phyloP scores from a whole-genome alignment of 2,329 filamentous ascomycete genomes.

The Cercospora sojina region DNA sequence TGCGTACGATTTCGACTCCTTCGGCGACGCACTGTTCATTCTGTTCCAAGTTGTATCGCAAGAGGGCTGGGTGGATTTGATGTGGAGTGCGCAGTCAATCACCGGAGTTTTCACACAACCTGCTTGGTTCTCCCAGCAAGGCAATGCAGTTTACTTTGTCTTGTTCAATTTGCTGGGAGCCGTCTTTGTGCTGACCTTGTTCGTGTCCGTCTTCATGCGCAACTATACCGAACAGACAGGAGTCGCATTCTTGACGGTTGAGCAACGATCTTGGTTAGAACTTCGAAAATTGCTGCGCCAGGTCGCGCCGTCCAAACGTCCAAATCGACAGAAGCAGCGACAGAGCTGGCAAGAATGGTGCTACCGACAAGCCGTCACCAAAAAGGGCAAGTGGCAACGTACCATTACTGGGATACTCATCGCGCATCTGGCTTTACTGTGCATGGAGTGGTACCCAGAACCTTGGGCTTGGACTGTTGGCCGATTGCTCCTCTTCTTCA shows the following conservation, averaged over 20 bases:
- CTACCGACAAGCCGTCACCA: slow-evolving; percentile 89
- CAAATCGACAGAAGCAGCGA: slow-evolving; percentile 71
- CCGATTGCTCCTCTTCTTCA: slow-evolving; percentile 59
- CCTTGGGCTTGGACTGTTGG: slow-evolving; percentile 66
- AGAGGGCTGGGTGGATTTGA: slow-evolving; percentile 96
- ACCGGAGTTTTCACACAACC: slow-evolving; percentile 75
- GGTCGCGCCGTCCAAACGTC: slow-evolving; percentile 90
- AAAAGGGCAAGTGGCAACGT: slow-evolving; percentile 87
- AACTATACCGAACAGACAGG: slow-evolving; percentile 99
- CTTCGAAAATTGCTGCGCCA: slow-evolving; percentile 86
- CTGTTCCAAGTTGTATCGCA: slow-evolving; percentile 98
- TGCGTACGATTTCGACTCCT: slow-evolving; percentile 91
- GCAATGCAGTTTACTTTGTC: slow-evolving; percentile 91
- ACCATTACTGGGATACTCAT: slow-evolving; percentile 76
- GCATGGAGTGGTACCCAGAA: slow-evolving; percentile 82
- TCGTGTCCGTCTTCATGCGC: slow-evolving; percentile 99
- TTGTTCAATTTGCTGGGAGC: slow-evolving; percentile 94
- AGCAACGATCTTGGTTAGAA: slow-evolving; percentile 96
- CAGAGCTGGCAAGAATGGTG: slow-evolving; percentile 87
- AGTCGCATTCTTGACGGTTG: slow-evolving; percentile 90
- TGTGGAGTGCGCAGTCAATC: slow-evolving; percentile 78
- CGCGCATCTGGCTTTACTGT: slow-evolving; percentile 76
- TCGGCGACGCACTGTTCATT: slow-evolving; percentile 89
- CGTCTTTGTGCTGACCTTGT: slow-evolving; percentile 93
- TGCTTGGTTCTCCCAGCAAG: slow-evolving; percentile 64